phyloP scores from a whole-genome alignment of 2,329 filamentous ascomycete genomes.

The Aspergillus udagawae region DNA sequence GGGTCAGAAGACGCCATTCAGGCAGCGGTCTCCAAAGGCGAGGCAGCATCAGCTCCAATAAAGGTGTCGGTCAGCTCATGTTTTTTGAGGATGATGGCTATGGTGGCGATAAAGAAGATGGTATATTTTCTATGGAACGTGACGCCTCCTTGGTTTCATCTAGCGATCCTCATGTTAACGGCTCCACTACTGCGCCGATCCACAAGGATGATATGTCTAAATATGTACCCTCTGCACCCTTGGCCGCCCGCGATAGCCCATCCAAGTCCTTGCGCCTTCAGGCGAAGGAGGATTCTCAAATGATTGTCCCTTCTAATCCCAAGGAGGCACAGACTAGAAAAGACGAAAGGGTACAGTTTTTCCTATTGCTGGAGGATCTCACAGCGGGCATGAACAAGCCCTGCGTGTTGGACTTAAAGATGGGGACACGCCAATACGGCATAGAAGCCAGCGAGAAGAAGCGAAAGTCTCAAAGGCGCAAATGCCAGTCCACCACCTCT shows the following conservation, averaged over 20 bases:
- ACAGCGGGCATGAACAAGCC: constrained; percentile 95
- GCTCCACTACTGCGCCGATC: constrained; percentile 12
- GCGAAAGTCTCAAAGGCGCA: constrained; percentile 84
- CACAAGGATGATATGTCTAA: constrained; percentile 4
- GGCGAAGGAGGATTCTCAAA: constrained; percentile 15
- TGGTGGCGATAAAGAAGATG: constrained; percentile 69
- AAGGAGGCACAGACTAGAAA: constrained; percentile 63
- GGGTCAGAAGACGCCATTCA: constrained; percentile 68
- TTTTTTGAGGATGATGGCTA: constrained; percentile 90
- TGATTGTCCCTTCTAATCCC: constrained; percentile 61
- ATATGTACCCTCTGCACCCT: not conserved
- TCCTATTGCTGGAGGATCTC: constrained; percentile 87
- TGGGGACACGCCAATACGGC: constrained; percentile 96
- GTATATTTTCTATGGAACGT: constrained; percentile 66
- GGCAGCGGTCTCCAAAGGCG: constrained; percentile 79
- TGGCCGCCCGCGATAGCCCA: not conserved
- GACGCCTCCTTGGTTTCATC: constrained; percentile 25
- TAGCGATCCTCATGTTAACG: not conserved
- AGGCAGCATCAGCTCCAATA: constrained; percentile 63
- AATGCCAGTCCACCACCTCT: constrained; percentile 90
- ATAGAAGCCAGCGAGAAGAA: constrained; percentile 90
- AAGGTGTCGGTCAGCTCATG: constrained; percentile 76
- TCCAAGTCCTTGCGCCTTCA: constrained; percentile 3
- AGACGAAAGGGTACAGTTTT: constrained; percentile 74
- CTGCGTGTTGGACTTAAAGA: constrained; percentile 96